These are phyloP conservation scores for Hemileia vastatrix DNA, from an alignment of 1,284 basidiomycete genomes.

Conservation along the genomic window DNA sequence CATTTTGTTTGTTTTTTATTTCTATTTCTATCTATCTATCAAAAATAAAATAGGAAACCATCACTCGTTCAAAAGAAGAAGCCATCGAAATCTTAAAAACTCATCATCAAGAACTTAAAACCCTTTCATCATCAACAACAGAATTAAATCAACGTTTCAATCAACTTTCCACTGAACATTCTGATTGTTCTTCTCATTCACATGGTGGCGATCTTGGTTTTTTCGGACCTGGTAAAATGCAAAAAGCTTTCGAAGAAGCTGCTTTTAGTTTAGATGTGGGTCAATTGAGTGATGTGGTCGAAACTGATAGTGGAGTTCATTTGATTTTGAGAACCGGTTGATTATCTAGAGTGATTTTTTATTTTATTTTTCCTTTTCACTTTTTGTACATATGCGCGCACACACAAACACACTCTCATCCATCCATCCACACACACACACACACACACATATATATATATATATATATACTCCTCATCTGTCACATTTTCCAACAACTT, in stretches of 20 bases:
- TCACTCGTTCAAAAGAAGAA: conserved; percentile 82
- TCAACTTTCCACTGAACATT: conserved; percentile 61
- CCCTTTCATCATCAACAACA: conserved; percentile 38
- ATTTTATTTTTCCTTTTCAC: no score
- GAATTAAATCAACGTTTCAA: conserved; percentile 58
- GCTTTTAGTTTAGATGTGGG: conserved; percentile 71
- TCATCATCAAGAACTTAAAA: conserved; percentile 49
- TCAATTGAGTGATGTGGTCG: conserved; percentile 73
- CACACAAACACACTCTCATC: no score
- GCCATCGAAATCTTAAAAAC: conserved; percentile 65
- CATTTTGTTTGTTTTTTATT: not conserved
- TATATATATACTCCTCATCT: no score
- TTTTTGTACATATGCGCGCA: no score
- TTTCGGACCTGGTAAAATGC: conserved; percentile 86
- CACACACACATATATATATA: no score
- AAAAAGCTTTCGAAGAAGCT: conserved; percentile 92
- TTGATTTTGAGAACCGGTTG: conserved; percentile 79
- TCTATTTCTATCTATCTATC: not conserved
- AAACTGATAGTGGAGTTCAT: conserved; percentile 93
- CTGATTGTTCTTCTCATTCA: conserved; percentile 76
- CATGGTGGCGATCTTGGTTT: conserved; percentile 73
- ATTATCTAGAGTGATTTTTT: no score
- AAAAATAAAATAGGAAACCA: conserved; percentile 54
- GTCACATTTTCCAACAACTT: no score
- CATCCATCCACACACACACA: no score